Percentiles rank a stretch among this genome's conserved stretches.
phyloP scores from a whole-genome alignment of 179 eudicot genomes.

The Camellia oleifera region DNA sequence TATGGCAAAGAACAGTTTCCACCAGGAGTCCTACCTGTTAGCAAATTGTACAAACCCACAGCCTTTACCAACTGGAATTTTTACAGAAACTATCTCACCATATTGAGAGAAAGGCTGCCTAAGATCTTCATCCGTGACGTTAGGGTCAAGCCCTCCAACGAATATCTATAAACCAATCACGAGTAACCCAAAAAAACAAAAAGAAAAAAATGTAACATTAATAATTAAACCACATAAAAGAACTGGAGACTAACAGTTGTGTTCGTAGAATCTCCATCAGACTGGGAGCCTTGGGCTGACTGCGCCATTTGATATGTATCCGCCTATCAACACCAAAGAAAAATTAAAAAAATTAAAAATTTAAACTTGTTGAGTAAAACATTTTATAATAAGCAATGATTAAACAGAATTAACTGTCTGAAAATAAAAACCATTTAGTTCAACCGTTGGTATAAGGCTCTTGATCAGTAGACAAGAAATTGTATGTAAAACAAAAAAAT shows the following conservation, averaged over 20 bases:
- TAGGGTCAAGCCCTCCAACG: constrained; percentile 94
- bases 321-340: constrained; percentile 42
- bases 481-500: background rate
- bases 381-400: background rate
- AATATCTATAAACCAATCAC: constrained; percentile 56
- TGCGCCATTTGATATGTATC: constrained; percentile 63
- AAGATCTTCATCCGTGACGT: constrained; percentile 84
- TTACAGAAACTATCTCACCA: constrained; percentile 90
- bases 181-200: background rate
- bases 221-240: background rate
- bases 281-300: constrained; percentile 60
- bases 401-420: background rate
- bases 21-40: constrained; percentile 47
- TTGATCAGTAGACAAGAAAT: background rate
- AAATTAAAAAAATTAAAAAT: background rate
- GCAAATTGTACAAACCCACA: constrained; percentile 96
- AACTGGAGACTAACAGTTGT: constrained; percentile 65
- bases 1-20: background rate
- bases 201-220: background rate
- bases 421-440: background rate
- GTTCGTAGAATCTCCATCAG: constrained; percentile 85
- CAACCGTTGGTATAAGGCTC: too few relatives aligned
- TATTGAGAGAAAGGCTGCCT: constrained; percentile 81
- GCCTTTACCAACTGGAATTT: constrained; percentile 88
- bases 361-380: background rate